phyloP scores from a whole-genome alignment of 1,284 basidiomycete genomes.

The Cutaneotrichosporon curvatum region DNA sequence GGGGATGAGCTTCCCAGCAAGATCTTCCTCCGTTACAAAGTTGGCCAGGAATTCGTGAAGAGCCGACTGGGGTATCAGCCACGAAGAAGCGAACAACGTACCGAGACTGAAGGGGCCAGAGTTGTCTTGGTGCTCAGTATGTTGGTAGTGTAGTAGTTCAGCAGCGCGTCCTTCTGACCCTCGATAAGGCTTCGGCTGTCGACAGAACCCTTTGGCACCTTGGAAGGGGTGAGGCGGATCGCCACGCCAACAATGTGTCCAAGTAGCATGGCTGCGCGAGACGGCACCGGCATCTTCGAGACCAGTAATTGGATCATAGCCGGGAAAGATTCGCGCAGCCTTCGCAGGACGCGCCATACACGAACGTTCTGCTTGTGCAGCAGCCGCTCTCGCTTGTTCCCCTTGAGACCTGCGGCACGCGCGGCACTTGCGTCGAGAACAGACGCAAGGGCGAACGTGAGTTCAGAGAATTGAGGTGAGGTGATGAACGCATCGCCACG shows the following conservation, averaged over 20 bases:
- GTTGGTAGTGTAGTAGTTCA: constrained; percentile 34
- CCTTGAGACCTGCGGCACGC: constrained; percentile 6
- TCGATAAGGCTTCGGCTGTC: constrained; percentile 23
- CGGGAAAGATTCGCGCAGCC: constrained; percentile 27
- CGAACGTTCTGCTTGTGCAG: constrained; percentile 31
- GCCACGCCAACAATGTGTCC: constrained; percentile 38
- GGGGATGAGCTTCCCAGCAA: constrained; percentile 37
- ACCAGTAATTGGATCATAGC: constrained; percentile 27
- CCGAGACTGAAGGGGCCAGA: constrained; percentile 27
- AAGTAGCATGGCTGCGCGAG: constrained; percentile 30
- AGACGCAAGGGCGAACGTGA: constrained; percentile 30
- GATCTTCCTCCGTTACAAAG: constrained; percentile 26
- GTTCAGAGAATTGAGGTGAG: constrained; percentile 29
- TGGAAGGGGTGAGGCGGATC: constrained; percentile 21
- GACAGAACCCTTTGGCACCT: constrained; percentile 16
- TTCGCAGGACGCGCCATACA: constrained; percentile 33
- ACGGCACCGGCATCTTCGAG: constrained; percentile 22
- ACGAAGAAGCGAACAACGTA: constrained; percentile 8
- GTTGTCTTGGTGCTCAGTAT: constrained; percentile 37
- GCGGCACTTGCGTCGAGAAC: constrained; percentile 34
- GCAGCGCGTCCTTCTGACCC: constrained; percentile 30
- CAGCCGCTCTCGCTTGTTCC: constrained; percentile 15
- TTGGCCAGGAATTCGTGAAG: constrained; percentile 30
- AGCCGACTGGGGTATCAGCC: constrained; percentile 11
- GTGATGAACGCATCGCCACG: constrained; percentile 21